Base-by-base conservation (phyloP, 495 filamentous ascomycete species). In the Podospora didyma region DNA sequence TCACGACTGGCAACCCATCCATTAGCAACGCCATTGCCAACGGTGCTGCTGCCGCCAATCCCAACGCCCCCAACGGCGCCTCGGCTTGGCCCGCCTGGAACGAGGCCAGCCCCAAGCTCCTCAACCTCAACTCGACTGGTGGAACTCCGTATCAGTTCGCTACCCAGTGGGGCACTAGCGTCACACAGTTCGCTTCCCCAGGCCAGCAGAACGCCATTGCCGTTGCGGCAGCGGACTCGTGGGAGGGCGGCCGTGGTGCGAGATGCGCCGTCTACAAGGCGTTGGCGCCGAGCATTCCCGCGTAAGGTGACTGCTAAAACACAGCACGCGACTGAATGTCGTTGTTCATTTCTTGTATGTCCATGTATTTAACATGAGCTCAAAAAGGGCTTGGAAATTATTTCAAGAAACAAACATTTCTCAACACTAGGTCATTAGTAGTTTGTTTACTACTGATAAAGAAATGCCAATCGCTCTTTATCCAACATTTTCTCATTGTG, bases 81-180 rank as follows among this genome's bases (percentile, higher is more conserved):
- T 63, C 66, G 19, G 41, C 61, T 20, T 74, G 74, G 74, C 74
- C 71, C 0, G 54, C 52, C 14, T 84, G 73, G 62, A 68, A 24
- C 17, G 46, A 63, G 2, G 44, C 49, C 9, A 54, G 56, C 20
- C 75, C 77, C 0, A 63, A 71, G 14, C 63, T 75, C 60, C 52
- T 82, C 37, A 81, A 84, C 57, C 60, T 85, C 41, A 85, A 87
- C 51, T 64, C 75, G 34, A 84, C 81, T 0, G 80, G 82, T 6
- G 80, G 82, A 1, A 58, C 63, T 6, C 65, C 74, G 7, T 69
- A 58, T 45, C 20, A 41, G 16, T 53, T 56, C 16, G 53, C 58
- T 1, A 60, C 61, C 1, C 54, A 57, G 48, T 66, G 65, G 57
- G 71, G 69, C 6, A 24, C 61, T 2, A 62, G 42, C 7, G 73